Evolutionary conservation across 2,329 filamentous ascomycete genomes (phyloP), one percentile per base, ranked within the genome.

Genomic region (Epichloe bromicola): DNA sequence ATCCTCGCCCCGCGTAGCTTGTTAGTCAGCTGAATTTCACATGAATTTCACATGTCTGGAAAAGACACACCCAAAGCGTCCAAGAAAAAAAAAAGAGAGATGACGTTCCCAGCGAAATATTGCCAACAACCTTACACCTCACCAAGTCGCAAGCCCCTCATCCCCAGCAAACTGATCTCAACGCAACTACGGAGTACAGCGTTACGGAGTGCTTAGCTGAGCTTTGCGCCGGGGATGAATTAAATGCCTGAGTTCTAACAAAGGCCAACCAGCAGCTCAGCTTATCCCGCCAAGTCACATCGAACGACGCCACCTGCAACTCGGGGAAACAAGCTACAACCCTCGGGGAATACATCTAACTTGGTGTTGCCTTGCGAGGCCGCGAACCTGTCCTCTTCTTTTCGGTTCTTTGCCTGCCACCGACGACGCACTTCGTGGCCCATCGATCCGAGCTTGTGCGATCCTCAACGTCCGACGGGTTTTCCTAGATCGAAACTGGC

Each of bases 11-110:
- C 37, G 4, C 20, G n/a, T 2, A 15, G 23, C 45, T 42, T 51
- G 10, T 30, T 30, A 15, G 38, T 48, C 39, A 44, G 46, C 46
- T 37, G 20, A 50, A 26, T 44, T 52, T 52, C 50, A 52, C 50
- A 52, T 37, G 20, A 50, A 26, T 44, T 52, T 52, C 50, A 52
- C 50, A 52, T 52, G 50, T 43, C 40, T 48, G 41, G 39, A 41
- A 19, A 19, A 46, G 33, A 20, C n/a, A 48, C 26, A 10, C 26
- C 26, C 26, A 30, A 30, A 30, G 26, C 26, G 26, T 30, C 7
- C 26, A 38, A 15, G 7, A 17, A 45, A 43, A 37, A 12, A 17
- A 30, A 12, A 17, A 40, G 33, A 48, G 37, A 17, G 49, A 45
- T 48, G 40, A 41, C 23, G 26, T 45, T 40, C 19, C 40, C 45